Percentiles rank a stretch among this genome's conserved stretches.
Evolutionary conservation across 371 early-diverging fungal genomes (phyloP).

Genomic region (Mucor circinelloides): DNA sequence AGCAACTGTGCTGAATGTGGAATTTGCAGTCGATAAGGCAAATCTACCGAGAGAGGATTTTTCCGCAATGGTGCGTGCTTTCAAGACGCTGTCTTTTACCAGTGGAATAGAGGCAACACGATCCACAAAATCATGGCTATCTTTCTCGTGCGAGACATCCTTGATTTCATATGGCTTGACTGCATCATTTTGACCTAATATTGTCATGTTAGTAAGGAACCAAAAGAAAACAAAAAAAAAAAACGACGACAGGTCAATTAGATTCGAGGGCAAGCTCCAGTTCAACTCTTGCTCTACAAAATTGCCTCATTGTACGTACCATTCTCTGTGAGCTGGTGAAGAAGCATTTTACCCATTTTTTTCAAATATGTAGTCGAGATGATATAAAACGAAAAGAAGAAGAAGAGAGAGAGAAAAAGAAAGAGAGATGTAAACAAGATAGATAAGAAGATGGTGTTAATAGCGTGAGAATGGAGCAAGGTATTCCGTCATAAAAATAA

Average conservation of each 20-base stretch:
- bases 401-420: background rate
- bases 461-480: background rate
- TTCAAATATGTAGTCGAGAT: background rate
- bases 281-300: background rate
- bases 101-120: constrained; percentile 67
- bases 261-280: background rate
- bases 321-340: background rate
- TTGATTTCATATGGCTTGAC: constrained; percentile 33
- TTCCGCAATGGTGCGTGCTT: constrained; percentile 54
- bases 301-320: background rate
- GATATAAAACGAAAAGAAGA: background rate
- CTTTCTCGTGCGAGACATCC: constrained; percentile 10
- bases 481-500: background rate
- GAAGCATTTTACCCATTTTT: constrained; percentile 1
- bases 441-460: background rate
- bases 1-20: constrained; percentile 41
- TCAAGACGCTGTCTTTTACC: constrained; percentile 60
- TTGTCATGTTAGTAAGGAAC: background rate
- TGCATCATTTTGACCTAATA: constrained; percentile 28
- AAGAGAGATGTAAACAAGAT: background rate
- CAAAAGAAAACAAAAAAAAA: constrained; percentile 2
- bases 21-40: constrained; percentile 50
- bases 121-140: constrained; percentile 34
- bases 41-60: constrained; percentile 55
- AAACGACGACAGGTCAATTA: background rate